Percentiles rank a stretch among this genome's conserved stretches.
phyloP scores from a whole-genome alignment of 2,329 filamentous ascomycete genomes.

The Nothopassalora personata region DNA sequence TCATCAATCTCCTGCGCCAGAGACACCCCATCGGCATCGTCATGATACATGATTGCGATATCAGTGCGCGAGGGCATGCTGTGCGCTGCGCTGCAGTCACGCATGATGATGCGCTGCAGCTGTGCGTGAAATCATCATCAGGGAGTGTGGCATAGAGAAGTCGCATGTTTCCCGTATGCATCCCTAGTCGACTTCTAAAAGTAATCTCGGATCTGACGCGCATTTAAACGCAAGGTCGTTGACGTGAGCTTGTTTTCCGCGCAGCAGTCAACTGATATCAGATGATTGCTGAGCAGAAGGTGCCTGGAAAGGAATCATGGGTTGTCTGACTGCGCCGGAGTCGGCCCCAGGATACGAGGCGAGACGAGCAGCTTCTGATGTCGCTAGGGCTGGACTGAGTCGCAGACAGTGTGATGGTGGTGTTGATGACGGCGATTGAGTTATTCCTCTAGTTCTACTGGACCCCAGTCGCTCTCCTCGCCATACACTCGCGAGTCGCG shows the following conservation, averaged over 20 bases:
- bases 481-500: not conserved
- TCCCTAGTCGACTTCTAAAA: slow-evolving; percentile 1
- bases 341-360: not conserved
- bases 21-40: not conserved
- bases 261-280: not conserved
- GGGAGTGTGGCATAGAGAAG: not conserved
- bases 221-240: not conserved
- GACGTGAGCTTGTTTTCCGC: not conserved
- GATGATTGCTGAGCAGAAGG: not conserved
- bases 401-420: not conserved
- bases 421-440: not conserved
- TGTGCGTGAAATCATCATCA: not conserved
- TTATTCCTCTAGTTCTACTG: not conserved
- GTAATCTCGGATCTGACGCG: not conserved
- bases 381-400: not conserved
- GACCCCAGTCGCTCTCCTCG: not conserved
- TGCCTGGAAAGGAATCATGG: not conserved
- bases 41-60: not conserved
- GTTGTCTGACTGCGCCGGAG: slow-evolving; percentile 2
- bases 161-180: not conserved
- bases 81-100: not conserved
- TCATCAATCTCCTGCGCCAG: not conserved
- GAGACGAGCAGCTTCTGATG: too few relatives aligned
- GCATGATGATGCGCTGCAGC: not conserved
- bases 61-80: not conserved